Percentiles rank a stretch among this genome's conserved stretches.
Conservation (phyloP, 108 stramenopile species). For the Parietichytrium sp. region DNA sequence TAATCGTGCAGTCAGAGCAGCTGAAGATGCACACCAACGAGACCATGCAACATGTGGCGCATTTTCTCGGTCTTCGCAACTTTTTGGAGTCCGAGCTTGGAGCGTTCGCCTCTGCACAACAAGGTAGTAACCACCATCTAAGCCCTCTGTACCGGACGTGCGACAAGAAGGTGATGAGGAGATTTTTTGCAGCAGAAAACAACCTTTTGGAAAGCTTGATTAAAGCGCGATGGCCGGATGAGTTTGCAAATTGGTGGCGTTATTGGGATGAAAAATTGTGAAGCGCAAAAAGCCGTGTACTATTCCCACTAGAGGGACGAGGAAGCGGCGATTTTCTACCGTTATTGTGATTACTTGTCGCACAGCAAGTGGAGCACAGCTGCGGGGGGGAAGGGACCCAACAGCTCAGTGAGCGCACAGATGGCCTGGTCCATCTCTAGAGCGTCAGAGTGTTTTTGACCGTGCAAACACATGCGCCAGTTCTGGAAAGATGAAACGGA, state of each 20-base stretch:
- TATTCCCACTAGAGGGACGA: no score
- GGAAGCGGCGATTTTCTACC: no score
- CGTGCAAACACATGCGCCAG: no score
- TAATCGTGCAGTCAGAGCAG: not conserved
- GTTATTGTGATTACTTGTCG: no score
- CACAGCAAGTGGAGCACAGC: no score
- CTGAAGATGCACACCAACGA: not conserved
- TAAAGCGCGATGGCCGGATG: not conserved
- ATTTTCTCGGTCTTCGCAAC: not conserved
- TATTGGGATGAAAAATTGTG: not conserved
- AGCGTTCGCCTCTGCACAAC: not conserved
- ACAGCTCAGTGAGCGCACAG: no score
- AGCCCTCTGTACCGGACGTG: not conserved
- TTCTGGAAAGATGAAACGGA: no score
- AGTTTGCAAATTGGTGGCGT: not conserved
- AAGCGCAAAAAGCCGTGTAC: slow-evolving; percentile 8
- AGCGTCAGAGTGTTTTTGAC: no score
- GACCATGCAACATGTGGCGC: not conserved
- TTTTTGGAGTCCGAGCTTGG: not conserved
- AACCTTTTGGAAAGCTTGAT: not conserved
- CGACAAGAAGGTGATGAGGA: not conserved
- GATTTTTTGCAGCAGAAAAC: not conserved
- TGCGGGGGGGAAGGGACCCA: no score
- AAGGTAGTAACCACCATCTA: not conserved
- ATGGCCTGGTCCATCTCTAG: no score